Conservation (phyloP, 2,329 filamentous ascomycete genomes). For the Talaromyces marneffei region DNA sequence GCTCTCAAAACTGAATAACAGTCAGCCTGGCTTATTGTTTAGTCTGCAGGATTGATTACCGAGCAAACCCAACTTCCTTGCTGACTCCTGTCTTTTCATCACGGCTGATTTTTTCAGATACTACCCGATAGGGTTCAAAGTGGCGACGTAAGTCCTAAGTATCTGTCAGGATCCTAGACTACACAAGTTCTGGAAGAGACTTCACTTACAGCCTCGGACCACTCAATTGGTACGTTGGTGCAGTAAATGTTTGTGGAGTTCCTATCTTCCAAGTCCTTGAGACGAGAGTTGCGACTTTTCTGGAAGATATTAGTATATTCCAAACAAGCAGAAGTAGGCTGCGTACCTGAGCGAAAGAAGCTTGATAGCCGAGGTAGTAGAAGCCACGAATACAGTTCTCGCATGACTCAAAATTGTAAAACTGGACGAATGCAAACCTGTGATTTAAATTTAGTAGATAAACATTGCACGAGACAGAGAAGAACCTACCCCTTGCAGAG, state of each 20-base stretch:
- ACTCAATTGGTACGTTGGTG: slow-evolving; percentile 86
- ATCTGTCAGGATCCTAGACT: neutral
- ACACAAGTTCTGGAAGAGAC: neutral
- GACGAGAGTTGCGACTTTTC: slow-evolving; percentile 97
- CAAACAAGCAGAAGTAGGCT: slow-evolving; percentile 2
- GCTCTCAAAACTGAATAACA: slow-evolving; percentile 65
- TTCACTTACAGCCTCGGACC: slow-evolving; percentile 74
- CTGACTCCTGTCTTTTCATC: slow-evolving; percentile 81
- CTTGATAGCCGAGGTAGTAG: slow-evolving; percentile 90
- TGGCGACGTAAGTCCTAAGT: slow-evolving; percentile 65
- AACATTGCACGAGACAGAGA: slow-evolving; percentile 1
- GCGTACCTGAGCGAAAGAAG: slow-evolving; percentile 83
- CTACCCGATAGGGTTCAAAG: slow-evolving; percentile 55
- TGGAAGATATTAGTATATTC: slow-evolving; percentile 30
- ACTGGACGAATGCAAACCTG: slow-evolving; percentile 97
- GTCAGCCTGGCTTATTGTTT: slow-evolving; percentile 14
- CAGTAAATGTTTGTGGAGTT: slow-evolving; percentile 93
- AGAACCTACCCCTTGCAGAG: slow-evolving; percentile 84
- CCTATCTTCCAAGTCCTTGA: slow-evolving; percentile 91
- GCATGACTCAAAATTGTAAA: slow-evolving; percentile 77
- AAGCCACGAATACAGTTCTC: slow-evolving; percentile 96
- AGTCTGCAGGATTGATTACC: slow-evolving; percentile 49
- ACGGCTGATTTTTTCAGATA: slow-evolving; percentile 91
- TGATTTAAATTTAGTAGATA: slow-evolving; percentile 20
- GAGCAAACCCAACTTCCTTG: slow-evolving; percentile 93